Percentiles rank a stretch among this genome's conserved stretches.
Conservation (phyloP, 306 rosid genomes). For the Abrus precatorius region DNA sequence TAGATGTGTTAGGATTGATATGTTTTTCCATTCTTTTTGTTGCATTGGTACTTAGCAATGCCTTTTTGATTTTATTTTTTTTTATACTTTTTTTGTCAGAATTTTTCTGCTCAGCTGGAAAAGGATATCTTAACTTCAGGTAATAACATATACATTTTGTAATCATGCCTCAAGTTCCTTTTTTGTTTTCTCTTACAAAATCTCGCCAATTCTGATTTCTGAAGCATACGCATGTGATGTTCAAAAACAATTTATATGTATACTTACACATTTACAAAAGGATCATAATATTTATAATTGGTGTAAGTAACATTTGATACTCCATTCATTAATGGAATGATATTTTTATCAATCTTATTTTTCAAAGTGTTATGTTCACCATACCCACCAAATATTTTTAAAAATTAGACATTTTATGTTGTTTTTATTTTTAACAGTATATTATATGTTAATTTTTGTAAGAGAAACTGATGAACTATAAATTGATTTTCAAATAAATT, state of each 20-base stretch:
- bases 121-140: conserved; percentile 93
- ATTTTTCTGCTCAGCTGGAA: conserved; percentile 96
- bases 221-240: conserved; percentile 26
- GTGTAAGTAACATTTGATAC: conserved; percentile 9
- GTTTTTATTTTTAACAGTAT: conserved; percentile 28
- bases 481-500: conserved; percentile 27
- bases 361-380: conserved; percentile 24
- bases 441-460: conserved; percentile 17
- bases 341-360: conserved; percentile 9
- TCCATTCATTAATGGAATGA: conserved; percentile 21
- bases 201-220: conserved; percentile 19
- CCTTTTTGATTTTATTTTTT: background rate
- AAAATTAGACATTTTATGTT: conserved; percentile 25
- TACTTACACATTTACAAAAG: conserved; percentile 20
- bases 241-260: conserved; percentile 22
- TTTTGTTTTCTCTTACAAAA: background rate
- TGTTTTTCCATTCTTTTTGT: conserved; percentile 32
- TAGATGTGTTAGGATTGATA: background rate
- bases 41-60: conserved; percentile 37
- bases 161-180: conserved; percentile 6
- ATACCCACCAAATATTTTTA: background rate
- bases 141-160: conserved; percentile 49
- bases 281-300: conserved; percentile 20
- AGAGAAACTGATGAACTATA: conserved; percentile 20
- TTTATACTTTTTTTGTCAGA: conserved; percentile 58